Percentiles rank a stretch among this genome's conserved stretches.
Evolutionary conservation across 2,329 filamentous ascomycete genomes (phyloP).

Genomic region (Sarocladium kiliense): DNA sequence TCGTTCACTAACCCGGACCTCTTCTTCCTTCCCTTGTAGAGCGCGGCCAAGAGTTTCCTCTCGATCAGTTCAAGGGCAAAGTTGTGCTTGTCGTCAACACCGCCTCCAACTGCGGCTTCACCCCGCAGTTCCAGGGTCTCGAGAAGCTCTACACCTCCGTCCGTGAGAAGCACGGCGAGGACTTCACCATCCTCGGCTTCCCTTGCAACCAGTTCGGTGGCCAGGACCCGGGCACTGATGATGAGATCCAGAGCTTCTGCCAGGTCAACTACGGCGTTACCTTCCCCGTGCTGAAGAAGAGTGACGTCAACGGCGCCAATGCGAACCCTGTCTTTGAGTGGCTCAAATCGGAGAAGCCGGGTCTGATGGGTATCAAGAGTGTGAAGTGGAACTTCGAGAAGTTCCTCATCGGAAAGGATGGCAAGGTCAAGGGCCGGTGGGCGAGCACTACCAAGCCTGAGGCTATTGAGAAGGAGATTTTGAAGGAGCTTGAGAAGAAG

Average conservation of each 20-base stretch:
- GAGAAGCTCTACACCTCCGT: conserved; percentile 84
- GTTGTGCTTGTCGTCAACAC: conserved; percentile 97
- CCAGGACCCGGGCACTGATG: conserved; percentile 82
- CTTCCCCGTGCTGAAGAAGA: conserved; percentile 89
- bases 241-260: conserved; percentile 80
- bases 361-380: conserved; percentile 79
- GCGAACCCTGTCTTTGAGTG: conserved; percentile 77
- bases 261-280: conserved; percentile 87
- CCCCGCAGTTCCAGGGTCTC: conserved; percentile 86
- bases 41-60: conserved; percentile 62
- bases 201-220: conserved; percentile 96
- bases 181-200: conserved; percentile 89
- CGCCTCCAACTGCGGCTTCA: conserved; percentile 98
- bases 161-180: conserved; percentile 61
- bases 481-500: conserved; percentile 64
- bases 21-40: conserved; percentile 18
- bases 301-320: conserved; percentile 84
- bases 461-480: conserved; percentile 66
- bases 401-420: conserved; percentile 84
- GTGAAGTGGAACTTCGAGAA: conserved; percentile 99
- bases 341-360: conserved; percentile 68
- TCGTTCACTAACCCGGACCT: not conserved
- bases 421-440: conserved; percentile 81
- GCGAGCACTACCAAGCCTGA: conserved; percentile 85
- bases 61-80: conserved; percentile 76